Evolutionary conservation across 1,284 basidiomycete genomes (phyloP), one percentile per base, ranked within the genome.

Genomic region (Inonotus hispidus): DNA sequence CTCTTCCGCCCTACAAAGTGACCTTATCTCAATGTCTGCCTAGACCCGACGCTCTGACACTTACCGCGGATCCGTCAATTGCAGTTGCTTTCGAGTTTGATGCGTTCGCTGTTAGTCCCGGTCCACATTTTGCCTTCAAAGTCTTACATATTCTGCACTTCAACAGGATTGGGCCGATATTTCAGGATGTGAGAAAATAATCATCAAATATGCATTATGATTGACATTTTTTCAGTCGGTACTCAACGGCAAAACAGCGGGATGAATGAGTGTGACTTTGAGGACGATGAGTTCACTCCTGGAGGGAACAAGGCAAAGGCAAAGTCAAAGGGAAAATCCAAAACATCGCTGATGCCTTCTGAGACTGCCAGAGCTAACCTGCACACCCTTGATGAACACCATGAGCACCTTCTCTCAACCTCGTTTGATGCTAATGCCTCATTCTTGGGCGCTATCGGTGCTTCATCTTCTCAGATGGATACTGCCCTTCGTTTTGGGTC

Each of bases 301-400:
- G 50, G 32, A 3, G 59, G 68, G 19, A 71, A 67, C 71, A 76
- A 70, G 59, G 29, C 60, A 2, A 72, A 70, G 64, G 67, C 58
- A 54, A 77, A 73, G 66, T 65, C 67, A 67, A 78, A 72, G 60
- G 65, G 62, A 41, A 72, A 71, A 61, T 58, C 67, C 27, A 64
- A 66, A 35, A 66, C 68, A 16, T 59, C 67, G 21, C 54, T 59
- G 61, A 11, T 60, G 55, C 41, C 56, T 61, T 67, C 74, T 3
- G 85, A 88, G 66, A 65, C 72, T 19, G 71, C 74, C 16, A 78
- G 84, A 56, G 79, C 77, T 35, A 80, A 81, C 46, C 68, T 75
- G 57, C 82, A 89, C 70, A 90, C 83, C 19, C 77, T 92, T 23
- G 75, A 83, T 29, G 89, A 92, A 69, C 79, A 85, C 62, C 82